Evolutionary conservation across 1,284 basidiomycete genomes (phyloP).

Genomic region (Melampsora medusae): DNA sequence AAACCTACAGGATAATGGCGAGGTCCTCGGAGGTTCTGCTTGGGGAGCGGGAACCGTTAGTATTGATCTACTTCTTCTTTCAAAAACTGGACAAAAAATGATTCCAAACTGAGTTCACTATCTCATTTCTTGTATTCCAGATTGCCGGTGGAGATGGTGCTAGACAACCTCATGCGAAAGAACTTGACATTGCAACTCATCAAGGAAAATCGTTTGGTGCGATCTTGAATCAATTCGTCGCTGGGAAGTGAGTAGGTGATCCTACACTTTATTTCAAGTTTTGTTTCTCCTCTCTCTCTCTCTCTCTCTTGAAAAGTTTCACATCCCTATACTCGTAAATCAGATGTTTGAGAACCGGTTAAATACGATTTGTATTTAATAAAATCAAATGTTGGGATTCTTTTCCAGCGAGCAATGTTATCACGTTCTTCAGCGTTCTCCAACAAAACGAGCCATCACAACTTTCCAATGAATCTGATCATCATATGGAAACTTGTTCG

Average conservation of each 20-base stretch:
- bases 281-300: too few species aligned
- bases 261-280: neutral
- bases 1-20: slow-evolving; percentile 64
- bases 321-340: too few species aligned
- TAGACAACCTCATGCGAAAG: slow-evolving; percentile 64
- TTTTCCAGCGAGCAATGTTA: too few species aligned
- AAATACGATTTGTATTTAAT: too few species aligned
- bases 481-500: too few species aligned
- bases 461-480: too few species aligned
- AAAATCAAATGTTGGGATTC: too few species aligned
- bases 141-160: slow-evolving; percentile 66
- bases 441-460: too few species aligned
- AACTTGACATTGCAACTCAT: slow-evolving; percentile 65
- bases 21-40: slow-evolving; percentile 61
- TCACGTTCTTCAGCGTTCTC: too few species aligned
- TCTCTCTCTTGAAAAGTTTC: too few species aligned
- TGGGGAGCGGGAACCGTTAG: slow-evolving; percentile 61
- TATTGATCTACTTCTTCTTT: neutral
- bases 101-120: neutral
- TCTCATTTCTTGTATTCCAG: slow-evolving; percentile 56
- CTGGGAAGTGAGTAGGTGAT: slow-evolving; percentile 48
- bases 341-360: too few species aligned
- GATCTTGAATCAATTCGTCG: slow-evolving; percentile 56
- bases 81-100: neutral
- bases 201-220: slow-evolving; percentile 64